Evolutionary conservation across 768 basidiomycete genomes (phyloP).

Genomic region (Rhizopogon sp.): DNA sequence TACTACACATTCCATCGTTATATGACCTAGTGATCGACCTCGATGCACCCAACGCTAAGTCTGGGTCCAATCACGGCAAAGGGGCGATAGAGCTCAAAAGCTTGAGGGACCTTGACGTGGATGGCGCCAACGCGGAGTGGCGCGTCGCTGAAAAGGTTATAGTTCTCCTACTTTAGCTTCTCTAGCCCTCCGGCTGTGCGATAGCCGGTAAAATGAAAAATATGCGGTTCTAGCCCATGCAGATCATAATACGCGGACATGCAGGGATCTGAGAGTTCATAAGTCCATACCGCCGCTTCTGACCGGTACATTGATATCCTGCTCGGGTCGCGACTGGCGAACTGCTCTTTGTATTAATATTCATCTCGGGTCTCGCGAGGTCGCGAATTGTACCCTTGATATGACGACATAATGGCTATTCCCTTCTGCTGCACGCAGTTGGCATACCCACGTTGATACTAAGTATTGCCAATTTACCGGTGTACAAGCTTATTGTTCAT

Average conservation of each 20-base stretch:
- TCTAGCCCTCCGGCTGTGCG: neutral
- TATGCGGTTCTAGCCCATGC: neutral
- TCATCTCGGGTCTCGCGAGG: neutral
- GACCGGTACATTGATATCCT: neutral
- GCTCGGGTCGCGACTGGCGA: neutral
- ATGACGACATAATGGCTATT: neutral
- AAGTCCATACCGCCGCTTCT: neutral
- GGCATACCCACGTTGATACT: neutral
- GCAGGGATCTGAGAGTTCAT: too few relatives aligned
- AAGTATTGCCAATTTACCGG: too few relatives aligned
- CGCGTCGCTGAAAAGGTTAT: conserved; percentile 47
- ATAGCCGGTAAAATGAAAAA: neutral
- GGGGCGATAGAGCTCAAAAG: conserved; percentile 49
- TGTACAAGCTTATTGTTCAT: neutral
- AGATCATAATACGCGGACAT: neutral
- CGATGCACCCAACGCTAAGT: conserved; percentile 17
- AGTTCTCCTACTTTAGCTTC: conserved; percentile 36
- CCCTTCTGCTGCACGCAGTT: too few relatives aligned
- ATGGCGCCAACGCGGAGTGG: conserved; percentile 66
- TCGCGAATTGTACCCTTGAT: conserved; percentile 1
- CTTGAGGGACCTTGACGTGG: conserved; percentile 54
- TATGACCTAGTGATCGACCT: conserved; percentile 57
- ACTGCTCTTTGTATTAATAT: too few relatives aligned
- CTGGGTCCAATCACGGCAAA: conserved; percentile 10
- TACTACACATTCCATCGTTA: conserved; percentile 43